Conservation (phyloP, 2,329 filamentous ascomycete genomes). For the Moelleriella libera region DNA sequence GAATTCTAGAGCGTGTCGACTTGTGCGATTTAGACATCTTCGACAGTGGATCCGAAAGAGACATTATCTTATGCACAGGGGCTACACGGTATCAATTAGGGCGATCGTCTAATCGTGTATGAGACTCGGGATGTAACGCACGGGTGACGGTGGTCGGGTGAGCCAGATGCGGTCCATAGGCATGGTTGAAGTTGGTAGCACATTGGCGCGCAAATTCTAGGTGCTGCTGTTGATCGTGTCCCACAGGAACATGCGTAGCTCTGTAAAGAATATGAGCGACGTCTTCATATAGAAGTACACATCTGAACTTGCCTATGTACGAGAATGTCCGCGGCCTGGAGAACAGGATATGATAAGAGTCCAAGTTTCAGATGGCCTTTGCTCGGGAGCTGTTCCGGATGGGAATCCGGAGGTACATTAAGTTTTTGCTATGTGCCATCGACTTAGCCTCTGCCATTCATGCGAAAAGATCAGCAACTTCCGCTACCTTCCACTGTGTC, state of each 20-base stretch:
- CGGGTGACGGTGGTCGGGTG: conserved; percentile 59
- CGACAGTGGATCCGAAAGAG: conserved; percentile 56
- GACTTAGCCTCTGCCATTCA: background rate
- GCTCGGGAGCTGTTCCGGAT: conserved; percentile 41
- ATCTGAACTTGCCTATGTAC: conserved; percentile 49
- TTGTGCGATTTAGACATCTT: conserved; percentile 94
- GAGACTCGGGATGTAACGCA: conserved; percentile 18
- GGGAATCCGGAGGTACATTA: conserved; percentile 42
- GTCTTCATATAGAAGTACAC: background rate
- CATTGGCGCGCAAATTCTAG: conserved; percentile 84
- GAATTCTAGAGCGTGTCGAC: conserved; percentile 60
- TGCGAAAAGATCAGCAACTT: background rate
- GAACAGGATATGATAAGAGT: conserved; percentile 87
- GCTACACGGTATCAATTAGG: conserved; percentile 27
- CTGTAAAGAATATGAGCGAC: conserved; percentile 20
- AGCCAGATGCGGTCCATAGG: conserved; percentile 50
- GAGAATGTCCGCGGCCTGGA: conserved; percentile 89
- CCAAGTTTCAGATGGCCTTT: conserved; percentile 63
- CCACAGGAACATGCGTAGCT: conserved; percentile 88
- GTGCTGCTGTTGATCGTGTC: conserved; percentile 90
- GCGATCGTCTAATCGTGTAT: background rate
- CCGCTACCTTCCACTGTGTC: conserved; percentile 89
- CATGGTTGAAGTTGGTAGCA: conserved; percentile 74
- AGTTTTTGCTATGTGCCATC: conserved; percentile 52
- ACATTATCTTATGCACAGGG: conserved; percentile 81